Evolutionary conservation across 202 grass and related monocot genomes (phyloP).

Genomic region (Hordeum pubiflorum): DNA sequence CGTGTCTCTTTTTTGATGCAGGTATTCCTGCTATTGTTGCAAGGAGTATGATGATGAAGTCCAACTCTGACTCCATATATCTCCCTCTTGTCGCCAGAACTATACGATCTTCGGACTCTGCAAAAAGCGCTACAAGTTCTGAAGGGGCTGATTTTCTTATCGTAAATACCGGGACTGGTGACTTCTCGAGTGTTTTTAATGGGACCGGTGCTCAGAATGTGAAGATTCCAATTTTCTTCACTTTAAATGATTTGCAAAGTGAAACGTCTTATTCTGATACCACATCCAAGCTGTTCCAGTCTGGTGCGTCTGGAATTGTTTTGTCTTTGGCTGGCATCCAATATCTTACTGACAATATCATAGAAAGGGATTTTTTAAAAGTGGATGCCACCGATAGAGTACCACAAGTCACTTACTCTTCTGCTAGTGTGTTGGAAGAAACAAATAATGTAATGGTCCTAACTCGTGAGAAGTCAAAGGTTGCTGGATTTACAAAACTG

Average conservation of each 20-base stretch:
- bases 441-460: constrained; percentile 34
- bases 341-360: constrained; percentile 46
- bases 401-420: constrained; percentile 37
- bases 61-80: constrained; percentile 85
- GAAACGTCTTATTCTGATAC: constrained; percentile 43
- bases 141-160: constrained; percentile 98
- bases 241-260: constrained; percentile 24
- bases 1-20: constrained; percentile 24
- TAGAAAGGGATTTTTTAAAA: constrained; percentile 48
- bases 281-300: constrained; percentile 61
- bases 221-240: constrained; percentile 81
- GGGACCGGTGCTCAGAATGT: constrained; percentile 42
- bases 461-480: constrained; percentile 38
- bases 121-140: constrained; percentile 64
- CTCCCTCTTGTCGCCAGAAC: constrained; percentile 87
- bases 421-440: constrained; percentile 39
- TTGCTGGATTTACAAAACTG: constrained; percentile 82
- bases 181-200: constrained; percentile 27
- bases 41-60: constrained; percentile 98
- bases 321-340: constrained; percentile 52
- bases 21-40: constrained; percentile 90
- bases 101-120: constrained; percentile 47
- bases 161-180: constrained; percentile 26
- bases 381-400: constrained; percentile 18
- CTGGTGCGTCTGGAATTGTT: constrained; percentile 74